Conservation (phyloP, 306 rosid species). For the Sechiopsis laciniata region DNA sequence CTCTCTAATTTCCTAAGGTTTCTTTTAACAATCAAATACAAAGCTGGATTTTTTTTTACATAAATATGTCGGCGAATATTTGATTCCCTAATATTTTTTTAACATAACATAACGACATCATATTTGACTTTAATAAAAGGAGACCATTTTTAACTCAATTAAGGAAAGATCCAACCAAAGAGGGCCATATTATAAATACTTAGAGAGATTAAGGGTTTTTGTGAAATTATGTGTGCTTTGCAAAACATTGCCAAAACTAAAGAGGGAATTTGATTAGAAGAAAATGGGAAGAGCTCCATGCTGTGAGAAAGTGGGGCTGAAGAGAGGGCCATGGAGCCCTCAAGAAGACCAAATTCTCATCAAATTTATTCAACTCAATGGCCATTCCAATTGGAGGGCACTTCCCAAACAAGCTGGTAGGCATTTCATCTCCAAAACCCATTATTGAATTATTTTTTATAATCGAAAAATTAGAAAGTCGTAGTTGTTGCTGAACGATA, state of each 20-base stretch:
- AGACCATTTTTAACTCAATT: neutral
- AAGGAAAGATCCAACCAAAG: neutral
- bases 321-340: conserved; percentile 20
- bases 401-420: conserved; percentile 17
- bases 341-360: conserved; percentile 24
- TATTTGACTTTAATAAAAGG: neutral
- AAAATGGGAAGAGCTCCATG: conserved; percentile 24
- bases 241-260: neutral
- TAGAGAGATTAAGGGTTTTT: neutral
- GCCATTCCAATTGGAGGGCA: conserved; percentile 24
- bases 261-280: neutral
- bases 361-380: conserved; percentile 9
- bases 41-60: no score
- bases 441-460: neutral
- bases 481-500: no score
- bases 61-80: neutral
- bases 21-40: no score
- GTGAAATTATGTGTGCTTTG: neutral
- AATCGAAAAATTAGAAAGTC: no score
- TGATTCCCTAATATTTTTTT: neutral
- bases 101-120: neutral
- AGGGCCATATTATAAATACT: neutral
- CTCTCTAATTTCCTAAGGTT: no score
- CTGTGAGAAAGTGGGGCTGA: conserved; percentile 18
- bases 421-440: neutral